Conservation (phyloP, 129 eudicot genomes). For the Tagetes patula region DNA sequence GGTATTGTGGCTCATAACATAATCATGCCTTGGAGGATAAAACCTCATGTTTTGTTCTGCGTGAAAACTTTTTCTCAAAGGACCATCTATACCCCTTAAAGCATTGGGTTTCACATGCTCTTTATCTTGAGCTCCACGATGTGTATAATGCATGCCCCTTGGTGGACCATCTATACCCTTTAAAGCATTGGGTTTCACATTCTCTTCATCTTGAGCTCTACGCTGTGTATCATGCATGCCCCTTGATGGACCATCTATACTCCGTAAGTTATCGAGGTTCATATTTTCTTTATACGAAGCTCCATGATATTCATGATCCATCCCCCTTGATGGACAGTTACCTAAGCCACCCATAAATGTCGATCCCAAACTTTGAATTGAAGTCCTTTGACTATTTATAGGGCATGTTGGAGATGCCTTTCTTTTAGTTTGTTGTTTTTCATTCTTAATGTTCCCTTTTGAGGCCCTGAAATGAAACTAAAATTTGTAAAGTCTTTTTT, state of each 20-base stretch:
- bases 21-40: constrained; percentile 13
- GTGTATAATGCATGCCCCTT: background rate
- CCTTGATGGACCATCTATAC: constrained; percentile 2
- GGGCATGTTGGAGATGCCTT: constrained; percentile 13
- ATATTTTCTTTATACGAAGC: constrained; percentile 16
- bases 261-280: background rate
- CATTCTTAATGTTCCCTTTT: constrained; percentile 34
- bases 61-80: constrained; percentile 10
- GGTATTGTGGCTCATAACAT: constrained; percentile 3
- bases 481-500: background rate
- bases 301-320: constrained; percentile 7
- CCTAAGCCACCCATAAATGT: background rate
- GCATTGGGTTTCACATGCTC: constrained; percentile 10
- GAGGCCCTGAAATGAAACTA: constrained; percentile 35
- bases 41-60: constrained; percentile 1
- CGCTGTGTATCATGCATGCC: background rate
- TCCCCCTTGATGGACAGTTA: background rate
- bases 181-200: background rate
- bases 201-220: constrained; percentile 18
- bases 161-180: background rate
- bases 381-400: background rate
- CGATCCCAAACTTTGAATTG: constrained; percentile 25
- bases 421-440: constrained; percentile 22
- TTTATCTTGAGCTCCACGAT: constrained; percentile 14
- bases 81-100: background rate